Evolutionary conservation across 345 rosid species (phyloP).

Genomic region (Salix caprea): DNA sequence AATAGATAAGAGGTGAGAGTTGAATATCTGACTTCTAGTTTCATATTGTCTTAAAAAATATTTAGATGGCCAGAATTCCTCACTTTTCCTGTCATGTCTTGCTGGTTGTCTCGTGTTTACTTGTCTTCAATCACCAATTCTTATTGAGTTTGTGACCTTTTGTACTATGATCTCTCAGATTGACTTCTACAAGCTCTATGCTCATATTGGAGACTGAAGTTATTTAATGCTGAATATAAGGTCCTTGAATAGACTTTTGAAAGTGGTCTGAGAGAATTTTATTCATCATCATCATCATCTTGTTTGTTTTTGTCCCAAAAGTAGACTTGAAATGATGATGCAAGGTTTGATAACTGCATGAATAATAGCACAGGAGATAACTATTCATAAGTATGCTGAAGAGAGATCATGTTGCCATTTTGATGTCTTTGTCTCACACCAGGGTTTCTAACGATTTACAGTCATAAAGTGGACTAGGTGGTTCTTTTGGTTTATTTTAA

Average conservation of each 20-base stretch:
- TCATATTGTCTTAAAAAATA: not conserved
- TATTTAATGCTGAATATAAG: not conserved
- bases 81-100: not conserved
- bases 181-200: not conserved
- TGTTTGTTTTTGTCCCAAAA: not conserved
- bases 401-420: not conserved
- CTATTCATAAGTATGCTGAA: not conserved
- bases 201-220: not conserved
- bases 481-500: not conserved
- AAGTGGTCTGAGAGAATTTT: not conserved
- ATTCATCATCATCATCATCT: not conserved
- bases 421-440: not conserved
- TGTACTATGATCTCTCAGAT: not conserved
- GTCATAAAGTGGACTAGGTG: not conserved
- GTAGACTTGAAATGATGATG: not conserved
- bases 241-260: not conserved
- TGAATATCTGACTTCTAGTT: conserved; percentile 2
- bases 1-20: conserved; percentile 51
- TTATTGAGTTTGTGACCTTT: not conserved
- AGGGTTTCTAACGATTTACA: not conserved
- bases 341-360: not conserved
- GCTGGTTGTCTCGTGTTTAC: not conserved
- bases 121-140: not conserved
- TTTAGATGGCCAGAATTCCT: not conserved
- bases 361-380: not conserved